Conservation (phyloP, 768 basidiomycete genomes). For the Tephrocybe sp. region DNA sequence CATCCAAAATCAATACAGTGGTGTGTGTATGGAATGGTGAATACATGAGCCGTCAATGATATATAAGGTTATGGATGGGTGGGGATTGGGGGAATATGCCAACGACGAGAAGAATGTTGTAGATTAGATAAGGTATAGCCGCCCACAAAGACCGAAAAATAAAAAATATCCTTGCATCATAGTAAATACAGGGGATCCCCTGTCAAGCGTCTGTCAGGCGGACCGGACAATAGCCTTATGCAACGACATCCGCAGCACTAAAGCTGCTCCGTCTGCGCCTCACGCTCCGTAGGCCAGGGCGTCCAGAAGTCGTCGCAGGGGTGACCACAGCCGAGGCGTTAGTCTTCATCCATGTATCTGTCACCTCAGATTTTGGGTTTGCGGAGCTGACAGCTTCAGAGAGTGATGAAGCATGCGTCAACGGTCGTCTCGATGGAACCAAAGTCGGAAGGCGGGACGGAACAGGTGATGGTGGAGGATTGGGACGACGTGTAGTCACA, state of each 20-base stretch:
- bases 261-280: conserved; percentile 83
- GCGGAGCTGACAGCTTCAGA: conserved; percentile 45
- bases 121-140: conserved; percentile 13
- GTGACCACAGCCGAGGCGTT: conserved; percentile 68
- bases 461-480: conserved; percentile 57
- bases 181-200: conserved; percentile 1
- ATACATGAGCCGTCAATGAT: conserved; percentile 19
- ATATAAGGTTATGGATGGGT: conserved; percentile 26
- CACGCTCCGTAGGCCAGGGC: conserved; percentile 71
- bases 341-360: conserved; percentile 77
- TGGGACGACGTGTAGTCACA: conserved; percentile 28
- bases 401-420: conserved; percentile 38
- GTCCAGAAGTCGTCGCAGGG: conserved; percentile 66
- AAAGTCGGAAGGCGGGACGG: conserved; percentile 80
- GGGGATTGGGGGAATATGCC: conserved; percentile 31
- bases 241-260: conserved; percentile 82
- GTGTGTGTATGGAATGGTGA: conserved; percentile 13
- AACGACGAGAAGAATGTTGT: conserved; percentile 11
- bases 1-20: conserved; percentile 15
- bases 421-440: conserved; percentile 51
- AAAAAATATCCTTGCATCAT: neutral
- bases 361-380: conserved; percentile 34
- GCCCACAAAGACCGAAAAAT: conserved; percentile 12
- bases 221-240: conserved; percentile 33
- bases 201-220: neutral